Conservation (phyloP, 2,329 filamentous ascomycete species). For the Trichoderma atroviride region DNA sequence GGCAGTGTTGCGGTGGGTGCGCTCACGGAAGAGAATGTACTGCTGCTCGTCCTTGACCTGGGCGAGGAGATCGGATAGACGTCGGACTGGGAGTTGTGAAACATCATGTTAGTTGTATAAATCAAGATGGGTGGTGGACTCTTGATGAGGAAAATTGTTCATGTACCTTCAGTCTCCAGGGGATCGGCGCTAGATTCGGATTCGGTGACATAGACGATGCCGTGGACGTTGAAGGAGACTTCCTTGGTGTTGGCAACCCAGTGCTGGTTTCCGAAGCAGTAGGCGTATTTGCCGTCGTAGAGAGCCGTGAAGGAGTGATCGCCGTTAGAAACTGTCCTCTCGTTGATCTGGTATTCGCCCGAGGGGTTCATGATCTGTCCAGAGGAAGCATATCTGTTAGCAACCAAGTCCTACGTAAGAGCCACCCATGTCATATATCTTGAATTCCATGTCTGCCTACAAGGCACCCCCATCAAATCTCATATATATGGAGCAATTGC, state of each 20-base stretch:
- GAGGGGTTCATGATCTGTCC: constrained; percentile 75
- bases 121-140: constrained; percentile 14
- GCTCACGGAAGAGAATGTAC: constrained; percentile 93
- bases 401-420: background rate
- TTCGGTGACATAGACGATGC: constrained; percentile 95
- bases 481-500: background rate
- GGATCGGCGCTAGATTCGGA: constrained; percentile 82
- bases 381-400: constrained; percentile 1
- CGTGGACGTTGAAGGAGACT: constrained; percentile 98
- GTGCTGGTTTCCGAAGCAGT: constrained; percentile 99
- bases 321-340: constrained; percentile 81
- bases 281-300: constrained; percentile 84
- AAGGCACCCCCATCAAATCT: constrained; percentile 14
- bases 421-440: background rate
- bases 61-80: constrained; percentile 79
- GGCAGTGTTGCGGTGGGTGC: constrained; percentile 96
- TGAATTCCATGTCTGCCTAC: constrained; percentile 15
- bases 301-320: constrained; percentile 89
- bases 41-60: constrained; percentile 98
- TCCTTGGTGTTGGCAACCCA: constrained; percentile 97
- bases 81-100: constrained; percentile 61
- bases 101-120: background rate
- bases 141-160: background rate
- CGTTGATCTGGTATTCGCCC: constrained; percentile 74
- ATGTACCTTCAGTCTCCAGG: constrained; percentile 82